Base-by-base conservation (phyloP, 2,329 filamentous ascomycete genomes). In the Trichoderma arundinaceum region DNA sequence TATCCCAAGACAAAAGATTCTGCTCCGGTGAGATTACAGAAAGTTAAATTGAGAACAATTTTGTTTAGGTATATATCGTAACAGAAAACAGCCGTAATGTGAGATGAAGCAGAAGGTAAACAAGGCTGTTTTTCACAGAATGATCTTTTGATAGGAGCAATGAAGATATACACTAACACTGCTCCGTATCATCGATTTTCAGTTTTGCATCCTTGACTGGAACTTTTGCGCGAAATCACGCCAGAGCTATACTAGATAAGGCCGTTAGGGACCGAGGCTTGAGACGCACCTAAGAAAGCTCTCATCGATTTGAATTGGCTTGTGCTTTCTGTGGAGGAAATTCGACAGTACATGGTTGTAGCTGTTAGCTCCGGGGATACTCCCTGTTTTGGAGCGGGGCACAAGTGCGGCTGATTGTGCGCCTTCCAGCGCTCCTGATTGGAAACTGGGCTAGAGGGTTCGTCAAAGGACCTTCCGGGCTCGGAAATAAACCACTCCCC, bases 371-470 rank as follows among this genome's bases (percentile, higher is more conserved):
- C 46, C 58, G 46, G 58, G 35, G 44, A 61, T 51, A 61, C 46
- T 49, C 46, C 58, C 39, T 49, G 46, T 41, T 61, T 61, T 41
- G 58, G 46, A 54, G 58, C 57, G 46, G 58, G 58, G 58, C 58
- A 46, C 33, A 51, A 51, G 2, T 61, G 46, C 46, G 46, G 46
- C 58, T 61, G 46, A 61, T 46, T 43, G 43, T 38, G 7, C 44
- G 57, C 33, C 57, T 17, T 60, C 43, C 33, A 28, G 48, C 43
- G 22, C n/a, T 22, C n/a, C 22, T 7, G 22, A 61, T 51, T 61
- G 46, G 35, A 61, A 61, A 38, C 35, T 22, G 35, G n/a, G 58
- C 58, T 61, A 61, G 44, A 43, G 22, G 46, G 35, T 61, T 61
- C 19, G 58, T 48, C 33, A 28, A 48, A 57, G 38, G 58, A 51